Base-by-base conservation (phyloP, 2,329 filamentous ascomycete genomes). In the Hymenoscyphus fraxineus region DNA sequence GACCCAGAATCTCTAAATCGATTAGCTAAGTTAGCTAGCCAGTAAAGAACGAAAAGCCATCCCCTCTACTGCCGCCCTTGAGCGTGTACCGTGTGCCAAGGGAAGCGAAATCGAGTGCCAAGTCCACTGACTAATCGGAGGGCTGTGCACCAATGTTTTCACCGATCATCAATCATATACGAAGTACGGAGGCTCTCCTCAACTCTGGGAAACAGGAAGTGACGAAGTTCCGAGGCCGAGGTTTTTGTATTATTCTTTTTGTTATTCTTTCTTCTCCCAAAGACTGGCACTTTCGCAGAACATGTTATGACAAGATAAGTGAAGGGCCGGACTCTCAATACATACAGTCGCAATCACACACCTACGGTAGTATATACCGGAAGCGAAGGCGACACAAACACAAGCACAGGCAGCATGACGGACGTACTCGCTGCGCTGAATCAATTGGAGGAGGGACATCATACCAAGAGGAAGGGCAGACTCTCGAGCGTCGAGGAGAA, bases 401-500 rank as follows among this genome's bases (percentile, higher is more conserved):
- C 47, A 19, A 22, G 22, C 19, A 35, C 9, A 35, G 9, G 35
- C 35, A 35, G 35, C 22, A 58, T 58, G 56, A 58, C 56, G 31
- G 56, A 58, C 56, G 56, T 58, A 32, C 56, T 58, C n/a, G 56
- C 56, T 38, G 56, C 56, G 32, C 38, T 58, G 16, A 58, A 58
- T 58, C 56, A 58, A 40, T 58, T 58, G 35, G 56, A 58, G 56
- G 56, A 38, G 56, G 56, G 56, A 12, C 56, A 38, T 35, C 47
- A 54, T 19, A 58, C 32, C 27, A 58, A 40, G 32, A 58, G 32
- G 56, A 58, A 58, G 38, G 56, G 56, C 15, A 40, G 38, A 40
- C 32, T 38, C 38, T 38, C 56, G 2, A 54, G 47, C n/a, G 56
- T 58, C 38, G 56, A 58, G 56, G 56, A 38, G 12, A 58, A 58